Base-by-base conservation (phyloP, 2,329 filamentous ascomycete species). In the Plenodomus lindquistii region DNA sequence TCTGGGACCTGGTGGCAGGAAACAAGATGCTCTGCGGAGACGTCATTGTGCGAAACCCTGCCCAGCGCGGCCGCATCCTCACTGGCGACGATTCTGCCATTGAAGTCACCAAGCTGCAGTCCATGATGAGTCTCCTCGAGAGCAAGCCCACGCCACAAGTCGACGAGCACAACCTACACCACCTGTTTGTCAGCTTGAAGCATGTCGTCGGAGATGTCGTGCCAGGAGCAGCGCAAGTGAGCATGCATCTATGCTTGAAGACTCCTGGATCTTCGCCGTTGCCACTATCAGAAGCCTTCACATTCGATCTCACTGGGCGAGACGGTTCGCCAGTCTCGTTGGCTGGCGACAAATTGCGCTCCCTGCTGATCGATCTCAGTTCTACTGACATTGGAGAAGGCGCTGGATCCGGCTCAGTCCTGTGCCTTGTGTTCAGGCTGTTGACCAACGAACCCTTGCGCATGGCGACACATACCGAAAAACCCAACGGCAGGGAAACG, bases 1-100 rank as follows among this genome's bases (percentile, higher is more conserved):
- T 99, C 0, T 99, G 95, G 94, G 91, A 97, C 64, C 78, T 99
- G 41, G 93, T 97, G 2, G 85, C 83, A 37, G 93, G 93, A 37
- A 99, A 99, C 75, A 97, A 97, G 75, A 83, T 97, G 64, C 87
- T 97, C 45, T 91, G 86, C 52, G 91, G 91, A 42, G 92, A 97
- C 68, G 88, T 99, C 40, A 96, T 99, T 69, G 94, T 99, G 50
- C 86, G 94, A 22, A 94, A 95, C 72, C 91, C 94, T 2, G 82
- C 81, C 17, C 86, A 92, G 67, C 83, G 88, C 22, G 94, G 94
- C 8, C 85, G 92, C 38, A 85, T 97, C 21, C 75, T 99, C 62
- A 97, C 92, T 0, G 91, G 89, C 11, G 88, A 97, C 44, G 94
- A 99, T 72, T 96, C 92, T 1, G 89, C 94, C 3, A 88, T 97